These are phyloP conservation scores for Collybia sp. DNA, from an alignment of 768 basidiomycete genomes.

Conservation along the genomic window DNA sequence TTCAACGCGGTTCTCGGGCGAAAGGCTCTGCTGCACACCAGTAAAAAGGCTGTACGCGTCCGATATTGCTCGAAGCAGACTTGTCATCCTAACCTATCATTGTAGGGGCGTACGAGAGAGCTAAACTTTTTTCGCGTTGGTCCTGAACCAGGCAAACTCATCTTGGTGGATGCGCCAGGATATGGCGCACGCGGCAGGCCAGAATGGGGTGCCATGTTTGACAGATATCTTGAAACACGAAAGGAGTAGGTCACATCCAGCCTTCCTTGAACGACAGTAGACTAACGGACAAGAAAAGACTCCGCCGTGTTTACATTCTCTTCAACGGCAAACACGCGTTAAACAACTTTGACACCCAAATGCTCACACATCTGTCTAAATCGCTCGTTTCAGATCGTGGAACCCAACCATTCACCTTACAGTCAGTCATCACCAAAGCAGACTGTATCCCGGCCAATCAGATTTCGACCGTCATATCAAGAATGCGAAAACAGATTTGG, in stretches of 20 bases:
- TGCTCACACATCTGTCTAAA: conserved; percentile 52
- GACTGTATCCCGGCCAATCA: conserved; percentile 42
- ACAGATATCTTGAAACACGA: conserved; percentile 57
- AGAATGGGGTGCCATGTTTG: conserved; percentile 73
- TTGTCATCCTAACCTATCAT: too few relatives aligned
- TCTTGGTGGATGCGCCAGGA: conserved; percentile 79
- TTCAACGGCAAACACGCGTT: conserved; percentile 67
- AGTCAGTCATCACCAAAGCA: conserved; percentile 69
- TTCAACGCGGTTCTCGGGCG: conserved; percentile 70
- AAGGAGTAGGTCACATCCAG: conserved; percentile 42
- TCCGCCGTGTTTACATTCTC: conserved; percentile 66
- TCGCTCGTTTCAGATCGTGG: conserved; percentile 33
- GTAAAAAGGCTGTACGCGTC: conserved; percentile 63
- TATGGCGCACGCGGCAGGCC: conserved; percentile 71
- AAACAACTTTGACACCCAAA: conserved; percentile 48
- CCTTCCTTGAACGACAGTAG: conserved; percentile 1
- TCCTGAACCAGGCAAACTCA: conserved; percentile 46
- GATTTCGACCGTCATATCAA: conserved; percentile 28
- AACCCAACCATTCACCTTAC: conserved; percentile 50
- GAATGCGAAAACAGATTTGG: conserved; percentile 48
- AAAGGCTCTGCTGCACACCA: too few relatives aligned
- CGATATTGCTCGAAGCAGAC: too few relatives aligned
- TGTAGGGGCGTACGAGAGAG: conserved; percentile 65
- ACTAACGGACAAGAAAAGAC: conserved; percentile 30
- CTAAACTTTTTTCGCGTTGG: conserved; percentile 76